Evolutionary conservation across 2,329 filamentous ascomycete species (phyloP).

Genomic region (Curvularia sp.): DNA sequence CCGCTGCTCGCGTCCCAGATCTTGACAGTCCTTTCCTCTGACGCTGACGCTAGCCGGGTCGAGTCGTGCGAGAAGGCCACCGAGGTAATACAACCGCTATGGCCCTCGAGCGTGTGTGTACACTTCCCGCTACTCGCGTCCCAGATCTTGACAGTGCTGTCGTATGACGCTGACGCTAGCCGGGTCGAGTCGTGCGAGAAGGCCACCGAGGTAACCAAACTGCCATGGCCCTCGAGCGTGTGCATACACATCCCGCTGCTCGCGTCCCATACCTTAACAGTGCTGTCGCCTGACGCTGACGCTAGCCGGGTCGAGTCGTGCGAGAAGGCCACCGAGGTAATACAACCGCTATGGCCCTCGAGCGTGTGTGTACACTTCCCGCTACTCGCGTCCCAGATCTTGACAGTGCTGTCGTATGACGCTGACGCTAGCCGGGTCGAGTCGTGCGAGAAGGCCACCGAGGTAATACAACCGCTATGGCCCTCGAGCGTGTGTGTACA

Average conservation of each 20-base stretch:
- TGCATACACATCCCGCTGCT: background rate
- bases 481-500: slow-evolving; percentile 12
- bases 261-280: background rate
- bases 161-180: too few species aligned
- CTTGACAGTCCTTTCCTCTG: too few species aligned
- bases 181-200: slow-evolving; percentile 1
- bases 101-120: background rate
- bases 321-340: slow-evolving; percentile 7
- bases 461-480: slow-evolving; percentile 17
- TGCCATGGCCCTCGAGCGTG: background rate
- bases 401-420: too few species aligned
- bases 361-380: too few species aligned
- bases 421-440: background rate
- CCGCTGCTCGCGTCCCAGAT: background rate
- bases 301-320: slow-evolving; percentile 13
- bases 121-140: background rate
- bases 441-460: slow-evolving; percentile 11
- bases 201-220: background rate
- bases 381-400: too few species aligned
- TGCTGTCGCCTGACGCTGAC: background rate
- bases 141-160: background rate
- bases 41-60: background rate
- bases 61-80: slow-evolving; percentile 1
- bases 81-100: background rate
- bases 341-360: background rate